Evolutionary conservation across 2,329 filamentous ascomycete genomes (phyloP).

Genomic region (Knufia petricola): DNA sequence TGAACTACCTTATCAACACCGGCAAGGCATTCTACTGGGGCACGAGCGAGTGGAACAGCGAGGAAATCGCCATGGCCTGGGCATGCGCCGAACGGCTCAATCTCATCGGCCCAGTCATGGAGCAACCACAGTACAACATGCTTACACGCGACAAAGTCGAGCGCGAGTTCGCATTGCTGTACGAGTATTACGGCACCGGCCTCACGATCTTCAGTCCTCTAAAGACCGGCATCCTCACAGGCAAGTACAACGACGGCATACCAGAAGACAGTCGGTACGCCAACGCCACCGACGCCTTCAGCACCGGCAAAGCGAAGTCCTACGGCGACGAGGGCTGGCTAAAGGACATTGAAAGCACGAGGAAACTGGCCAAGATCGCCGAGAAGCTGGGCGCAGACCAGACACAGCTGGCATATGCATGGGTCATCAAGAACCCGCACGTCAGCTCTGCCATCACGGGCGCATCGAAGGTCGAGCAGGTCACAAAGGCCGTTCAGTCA

Average conservation of each 20-base stretch:
- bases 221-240: slow-evolving; percentile 52
- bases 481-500: slow-evolving; percentile 34
- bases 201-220: slow-evolving; percentile 57
- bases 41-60: slow-evolving; percentile 58
- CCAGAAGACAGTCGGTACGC: slow-evolving; percentile 51
- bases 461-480: slow-evolving; percentile 34
- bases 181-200: slow-evolving; percentile 51
- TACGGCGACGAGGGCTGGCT: slow-evolving; percentile 35
- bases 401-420: slow-evolving; percentile 49
- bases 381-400: slow-evolving; percentile 54
- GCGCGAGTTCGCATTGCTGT: slow-evolving; percentile 51
- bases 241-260: slow-evolving; percentile 58
- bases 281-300: slow-evolving; percentile 47
- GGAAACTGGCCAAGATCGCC: slow-evolving; percentile 48
- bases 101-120: slow-evolving; percentile 54
- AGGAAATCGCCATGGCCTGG: slow-evolving; percentile 57
- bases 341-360: slow-evolving; percentile 48
- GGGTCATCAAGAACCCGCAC: slow-evolving; percentile 50
- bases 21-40: slow-evolving; percentile 65
- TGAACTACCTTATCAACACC: slow-evolving; percentile 60
- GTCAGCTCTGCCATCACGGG: slow-evolving; percentile 37
- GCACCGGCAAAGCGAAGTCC: slow-evolving; percentile 36
- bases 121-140: slow-evolving; percentile 61
- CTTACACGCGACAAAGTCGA: slow-evolving; percentile 54
- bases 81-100: slow-evolving; percentile 51